phyloP scores from a whole-genome alignment of 192 early-diverging fungal species.

The Chytriomyces sp. region DNA sequence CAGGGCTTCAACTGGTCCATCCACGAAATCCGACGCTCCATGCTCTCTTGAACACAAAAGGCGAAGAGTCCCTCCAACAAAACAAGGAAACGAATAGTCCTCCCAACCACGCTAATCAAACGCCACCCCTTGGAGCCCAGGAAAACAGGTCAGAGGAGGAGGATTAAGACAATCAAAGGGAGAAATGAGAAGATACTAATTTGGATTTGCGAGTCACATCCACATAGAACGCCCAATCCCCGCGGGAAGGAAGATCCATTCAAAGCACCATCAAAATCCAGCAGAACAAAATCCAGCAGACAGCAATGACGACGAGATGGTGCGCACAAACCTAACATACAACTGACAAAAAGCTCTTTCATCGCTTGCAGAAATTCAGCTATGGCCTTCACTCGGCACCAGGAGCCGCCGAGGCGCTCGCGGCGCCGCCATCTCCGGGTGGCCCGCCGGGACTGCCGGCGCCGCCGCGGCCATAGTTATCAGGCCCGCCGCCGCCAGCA shows the following conservation, averaged over 20 bases:
- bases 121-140: not conserved
- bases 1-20: not conserved
- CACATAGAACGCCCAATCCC: not conserved
- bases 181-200: not conserved
- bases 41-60: not conserved
- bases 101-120: not conserved
- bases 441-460: not conserved
- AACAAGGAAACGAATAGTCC: not conserved
- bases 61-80: not conserved
- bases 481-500: not conserved
- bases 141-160: not conserved
- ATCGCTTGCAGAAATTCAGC: too few species aligned
- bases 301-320: not conserved
- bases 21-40: not conserved
- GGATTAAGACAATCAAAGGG: not conserved
- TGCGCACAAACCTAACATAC: not conserved
- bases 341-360: not conserved
- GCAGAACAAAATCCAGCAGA: not conserved
- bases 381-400: too few species aligned
- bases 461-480: not conserved
- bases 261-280: not conserved
- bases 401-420: not conserved
- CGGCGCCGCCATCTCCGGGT: not conserved
- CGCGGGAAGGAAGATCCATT: not conserved
- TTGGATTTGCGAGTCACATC: not conserved